A percentile compares a stretch with the other conserved stretches of the same genome.
phyloP scores from a whole-genome alignment of 768 basidiomycete species.

The Pleurotus cornucopiae region DNA sequence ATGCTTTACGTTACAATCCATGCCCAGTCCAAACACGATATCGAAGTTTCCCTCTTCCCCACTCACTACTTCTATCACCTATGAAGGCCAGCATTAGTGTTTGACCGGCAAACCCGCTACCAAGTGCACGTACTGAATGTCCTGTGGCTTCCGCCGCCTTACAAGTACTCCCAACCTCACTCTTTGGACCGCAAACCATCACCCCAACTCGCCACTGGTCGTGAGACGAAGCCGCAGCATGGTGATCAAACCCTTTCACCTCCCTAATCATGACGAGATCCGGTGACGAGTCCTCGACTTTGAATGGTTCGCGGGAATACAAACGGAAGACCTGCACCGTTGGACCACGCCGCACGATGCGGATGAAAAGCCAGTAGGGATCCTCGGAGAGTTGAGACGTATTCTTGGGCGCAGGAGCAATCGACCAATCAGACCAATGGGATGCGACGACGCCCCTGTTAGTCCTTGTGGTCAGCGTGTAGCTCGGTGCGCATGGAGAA shows the following conservation, averaged over 20 bases:
- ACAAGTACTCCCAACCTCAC: slow-evolving; percentile 8
- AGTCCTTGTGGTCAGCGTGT: neutral
- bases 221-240: neutral
- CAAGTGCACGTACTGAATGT: too few relatives aligned
- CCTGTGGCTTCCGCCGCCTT: neutral
- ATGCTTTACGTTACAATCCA: too few relatives aligned
- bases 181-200: slow-evolving; percentile 14
- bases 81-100: too few relatives aligned
- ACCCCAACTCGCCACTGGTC: slow-evolving; percentile 8
- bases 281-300: neutral
- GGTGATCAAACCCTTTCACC: slow-evolving; percentile 6
- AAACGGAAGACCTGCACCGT: slow-evolving; percentile 3
- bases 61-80: too few relatives aligned
- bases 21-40: too few relatives aligned
- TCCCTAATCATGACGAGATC: slow-evolving; percentile 8
- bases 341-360: slow-evolving; percentile 4
- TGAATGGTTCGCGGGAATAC: neutral
- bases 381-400: neutral
- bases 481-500: too few relatives aligned
- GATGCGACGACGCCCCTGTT: slow-evolving; percentile 9
- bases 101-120: too few relatives aligned
- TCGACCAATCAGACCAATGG: slow-evolving; percentile 11
- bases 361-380: slow-evolving; percentile 6
- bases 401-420: slow-evolving; percentile 2
- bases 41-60: too few relatives aligned